Evolutionary conservation across 2,329 filamentous ascomycete species (phyloP), one percentile per base, ranked within the genome.

Genomic region (Scytalidium lignicola): DNA sequence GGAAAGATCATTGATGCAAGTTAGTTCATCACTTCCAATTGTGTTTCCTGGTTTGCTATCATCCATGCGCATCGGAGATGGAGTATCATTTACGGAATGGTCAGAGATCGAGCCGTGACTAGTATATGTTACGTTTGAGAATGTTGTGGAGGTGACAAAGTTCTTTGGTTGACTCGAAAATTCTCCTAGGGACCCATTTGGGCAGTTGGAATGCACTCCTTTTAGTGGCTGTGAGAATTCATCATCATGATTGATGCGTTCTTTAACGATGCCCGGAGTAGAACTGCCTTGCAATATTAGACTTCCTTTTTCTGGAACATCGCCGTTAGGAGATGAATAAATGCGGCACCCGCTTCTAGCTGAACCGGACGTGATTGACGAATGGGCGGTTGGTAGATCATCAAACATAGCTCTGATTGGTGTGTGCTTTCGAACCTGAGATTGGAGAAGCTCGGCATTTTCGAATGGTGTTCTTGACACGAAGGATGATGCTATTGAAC

Each of bases 381-480:
- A 59, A 39, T 63, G 51, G 0, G 62, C 62, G 7, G 59, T 61
- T 4, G 46, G 46, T 18, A 63, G 52, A 43, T 65, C 61, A 44
- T 61, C 18, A 37, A 63, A 65, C 3, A 62, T 55, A 29, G 57
- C 51, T 26, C 54, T 53, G 8, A 51, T 44, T 15, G 58, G 57
- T 4, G 56, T 52, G 21, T 47, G 48, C 23, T 56, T 58, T 13
- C 47, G 42, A 10, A 17, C 15, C 15, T 37, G 32, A 37, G 32
- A 37, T 8, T 4, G 7, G n/a, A 13, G 8, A 37, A 13, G 42
- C 15, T 29, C 42, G 23, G 26, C 13, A 8, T 17, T 37, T 5
- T 37, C 32, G 32, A 37, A 4, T 37, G 32, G 10, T 9, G 32
- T 4, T 37, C n/a, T n/a, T 9, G 32, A 37, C 15, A 13, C 32